Base-by-base conservation (phyloP, 2,329 filamentous ascomycete species). In the Bipolaris bicolor region DNA sequence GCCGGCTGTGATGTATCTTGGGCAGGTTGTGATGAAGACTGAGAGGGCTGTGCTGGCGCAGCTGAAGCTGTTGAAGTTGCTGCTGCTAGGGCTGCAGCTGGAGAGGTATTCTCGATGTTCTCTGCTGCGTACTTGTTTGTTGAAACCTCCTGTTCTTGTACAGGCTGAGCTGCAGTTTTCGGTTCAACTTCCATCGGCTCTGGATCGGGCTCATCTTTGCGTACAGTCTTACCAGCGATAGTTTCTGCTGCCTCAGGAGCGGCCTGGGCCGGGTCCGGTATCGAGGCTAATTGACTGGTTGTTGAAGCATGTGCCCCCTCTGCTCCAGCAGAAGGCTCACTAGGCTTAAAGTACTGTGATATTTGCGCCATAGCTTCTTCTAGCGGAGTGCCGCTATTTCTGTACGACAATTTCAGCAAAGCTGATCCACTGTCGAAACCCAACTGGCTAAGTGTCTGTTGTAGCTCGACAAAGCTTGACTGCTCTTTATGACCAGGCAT, bases 331-430 rank as follows among this genome's bases (percentile, higher is more conserved):
- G 66, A 37, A 52, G 63, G 63, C 7, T 78, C 72, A 5, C 76
- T 69, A 22, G 74, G 71, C 49, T 84, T 86, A 76, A 96, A 96
- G 70, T 90, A 92, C 62, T 86, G 81, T 20, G 85, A 84, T 60
- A 98, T 97, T 70, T 94, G 84, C 45, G 82, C 80, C 88, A 97
- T 92, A 9, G 94, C 94, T 62, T 94, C 90, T 65, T 92, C 91
- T 26, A 98, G 78, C 2, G 92, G 92, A 72, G 86, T 86, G 11
- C 90, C 88, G 6, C 91, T 95, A 61, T 83, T 83, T 71, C 84
- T 87, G 78, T 94, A 98, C 33, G 83, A 87, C 58, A 99, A 78
- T 55, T 91, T 85, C 52, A 99, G 83, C 53, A 97, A 79, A 4
- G 91, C 88, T 69, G 85, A 94, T 5, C 95, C 94, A 46, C 86